Evolutionary conservation across 2,329 filamentous ascomycete species (phyloP).

Genomic region (Fusarium chaquense): DNA sequence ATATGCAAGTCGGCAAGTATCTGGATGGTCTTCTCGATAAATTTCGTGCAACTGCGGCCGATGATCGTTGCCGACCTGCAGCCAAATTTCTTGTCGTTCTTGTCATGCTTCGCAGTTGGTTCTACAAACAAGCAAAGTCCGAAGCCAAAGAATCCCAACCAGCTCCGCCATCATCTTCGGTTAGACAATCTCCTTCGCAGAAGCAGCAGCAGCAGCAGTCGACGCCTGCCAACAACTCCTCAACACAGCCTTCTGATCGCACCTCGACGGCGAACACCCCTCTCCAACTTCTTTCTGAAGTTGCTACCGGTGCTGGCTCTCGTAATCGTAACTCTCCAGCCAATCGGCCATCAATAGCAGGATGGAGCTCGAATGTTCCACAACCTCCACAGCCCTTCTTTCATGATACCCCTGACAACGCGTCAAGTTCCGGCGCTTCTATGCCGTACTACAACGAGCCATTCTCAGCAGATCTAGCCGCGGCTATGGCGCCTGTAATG

Average conservation of each 20-base stretch:
- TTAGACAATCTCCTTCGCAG: constrained; percentile 31
- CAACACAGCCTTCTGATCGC: constrained; percentile 32
- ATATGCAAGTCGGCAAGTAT: constrained; percentile 74
- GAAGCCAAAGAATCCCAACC: constrained; percentile 30
- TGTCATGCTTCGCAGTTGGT: constrained; percentile 78
- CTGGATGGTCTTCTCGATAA: constrained; percentile 77
- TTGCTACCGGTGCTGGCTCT: constrained; percentile 58
- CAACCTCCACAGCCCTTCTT: constrained; percentile 54
- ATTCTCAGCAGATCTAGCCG: constrained; percentile 41
- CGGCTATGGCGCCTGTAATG: constrained; percentile 46
- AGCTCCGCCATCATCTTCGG: constrained; percentile 15
- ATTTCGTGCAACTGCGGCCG: constrained; percentile 72
- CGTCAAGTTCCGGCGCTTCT: constrained; percentile 11
- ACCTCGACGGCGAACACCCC: constrained; percentile 61
- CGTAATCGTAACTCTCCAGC: constrained; percentile 25
- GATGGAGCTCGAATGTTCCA: constrained; percentile 39
- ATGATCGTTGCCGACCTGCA: constrained; percentile 73
- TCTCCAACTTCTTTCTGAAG: constrained; percentile 68
- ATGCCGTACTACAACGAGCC: constrained; percentile 32
- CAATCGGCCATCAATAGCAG: constrained; percentile 36
- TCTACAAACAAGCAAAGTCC: constrained; percentile 63
- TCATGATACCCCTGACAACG: constrained; percentile 48
- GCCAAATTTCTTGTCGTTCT: constrained; percentile 79
- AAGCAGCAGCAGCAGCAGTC: constrained; percentile 26
- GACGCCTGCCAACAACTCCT: constrained; percentile 20